phyloP scores from a whole-genome alignment of 345 rosid genomes.

The Lumnitzera littorea region DNA sequence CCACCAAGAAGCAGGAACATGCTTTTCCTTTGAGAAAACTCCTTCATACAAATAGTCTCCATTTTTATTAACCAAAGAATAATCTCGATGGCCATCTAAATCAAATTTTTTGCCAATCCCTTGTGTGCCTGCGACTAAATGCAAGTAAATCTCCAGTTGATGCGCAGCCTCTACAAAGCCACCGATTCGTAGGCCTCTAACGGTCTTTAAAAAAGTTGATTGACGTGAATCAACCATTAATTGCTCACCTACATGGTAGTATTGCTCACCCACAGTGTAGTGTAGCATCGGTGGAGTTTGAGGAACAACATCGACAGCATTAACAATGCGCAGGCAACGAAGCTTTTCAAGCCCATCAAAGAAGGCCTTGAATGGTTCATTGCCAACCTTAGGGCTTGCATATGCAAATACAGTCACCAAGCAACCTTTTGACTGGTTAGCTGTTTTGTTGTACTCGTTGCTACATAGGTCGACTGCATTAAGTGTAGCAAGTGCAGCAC shows the following conservation, averaged over 20 bases:
- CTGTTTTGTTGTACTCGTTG: conserved; percentile 38
- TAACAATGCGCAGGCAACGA: conserved; percentile 36
- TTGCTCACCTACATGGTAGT: conserved; percentile 34
- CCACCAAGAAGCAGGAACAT: conserved; percentile 48
- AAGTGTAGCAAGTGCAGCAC: conserved; percentile 53
- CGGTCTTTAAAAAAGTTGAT: conserved; percentile 33
- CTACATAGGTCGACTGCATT: conserved; percentile 51
- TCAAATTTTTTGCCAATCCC: conserved; percentile 40
- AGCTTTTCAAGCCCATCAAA: conserved; percentile 34
- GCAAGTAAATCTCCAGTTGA: conserved; percentile 50
- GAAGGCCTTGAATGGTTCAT: conserved; percentile 28
- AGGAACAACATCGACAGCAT: conserved; percentile 51
- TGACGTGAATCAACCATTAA: conserved; percentile 46
- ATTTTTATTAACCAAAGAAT: conserved; percentile 45
- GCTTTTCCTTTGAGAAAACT: background rate
- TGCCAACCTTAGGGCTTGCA: conserved; percentile 61
- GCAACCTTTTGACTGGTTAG: conserved; percentile 15
- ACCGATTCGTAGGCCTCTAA: conserved; percentile 12
- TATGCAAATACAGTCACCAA: conserved; percentile 47
- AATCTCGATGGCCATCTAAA: conserved; percentile 36
- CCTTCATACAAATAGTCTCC: conserved; percentile 20
- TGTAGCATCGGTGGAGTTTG: conserved; percentile 50
- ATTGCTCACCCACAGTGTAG: conserved; percentile 51
- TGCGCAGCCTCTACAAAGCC: conserved; percentile 26
- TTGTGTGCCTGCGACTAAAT: conserved; percentile 69